These are phyloP conservation scores for Agastache rugosa DNA, from an alignment of 257 asterid species.

Conservation along the genomic window DNA sequence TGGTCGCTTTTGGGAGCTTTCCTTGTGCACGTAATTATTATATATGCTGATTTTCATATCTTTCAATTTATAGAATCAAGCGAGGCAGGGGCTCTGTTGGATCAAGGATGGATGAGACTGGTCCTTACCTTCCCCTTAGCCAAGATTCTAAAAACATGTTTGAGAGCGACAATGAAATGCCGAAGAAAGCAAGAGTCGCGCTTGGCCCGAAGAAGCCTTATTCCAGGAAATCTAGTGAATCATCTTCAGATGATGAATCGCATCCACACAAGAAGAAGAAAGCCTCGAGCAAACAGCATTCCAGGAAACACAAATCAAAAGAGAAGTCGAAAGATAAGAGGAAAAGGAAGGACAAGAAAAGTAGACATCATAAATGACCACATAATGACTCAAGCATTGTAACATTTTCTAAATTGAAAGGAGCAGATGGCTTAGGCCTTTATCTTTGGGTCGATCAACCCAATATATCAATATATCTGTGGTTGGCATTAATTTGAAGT, in stretches of 20 bases:
- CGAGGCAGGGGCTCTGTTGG: constrained; percentile 97
- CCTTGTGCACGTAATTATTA: not conserved
- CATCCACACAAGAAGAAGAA: constrained; percentile 38
- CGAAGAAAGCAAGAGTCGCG: constrained; percentile 42
- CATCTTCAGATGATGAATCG: constrained; percentile 65
- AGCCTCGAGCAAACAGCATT: constrained; percentile 50
- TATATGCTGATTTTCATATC: not conserved
- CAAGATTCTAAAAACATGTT: constrained; percentile 40
- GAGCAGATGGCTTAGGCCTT: not conserved
- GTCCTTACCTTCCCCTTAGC: constrained; percentile 72
- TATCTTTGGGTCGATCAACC: not conserved
- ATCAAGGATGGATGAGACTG: constrained; percentile 95
- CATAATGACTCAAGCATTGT: constrained; percentile 7
- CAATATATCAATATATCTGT: not conserved
- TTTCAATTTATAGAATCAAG: constrained; percentile 61
- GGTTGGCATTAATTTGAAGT: constrained; percentile 3
- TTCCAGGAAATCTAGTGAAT: constrained; percentile 41
- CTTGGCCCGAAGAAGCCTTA: constrained; percentile 76
- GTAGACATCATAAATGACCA: constrained; percentile 45
- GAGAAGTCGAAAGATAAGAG: constrained; percentile 56
- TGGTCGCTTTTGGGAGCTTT: not conserved
- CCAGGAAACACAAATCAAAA: constrained; percentile 64
- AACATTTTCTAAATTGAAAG: not conserved
- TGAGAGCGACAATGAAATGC: constrained; percentile 38
- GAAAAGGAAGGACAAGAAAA: constrained; percentile 57